Conservation (phyloP, 2,329 filamentous ascomycete genomes). For the Scleromitrula shiraiana region DNA sequence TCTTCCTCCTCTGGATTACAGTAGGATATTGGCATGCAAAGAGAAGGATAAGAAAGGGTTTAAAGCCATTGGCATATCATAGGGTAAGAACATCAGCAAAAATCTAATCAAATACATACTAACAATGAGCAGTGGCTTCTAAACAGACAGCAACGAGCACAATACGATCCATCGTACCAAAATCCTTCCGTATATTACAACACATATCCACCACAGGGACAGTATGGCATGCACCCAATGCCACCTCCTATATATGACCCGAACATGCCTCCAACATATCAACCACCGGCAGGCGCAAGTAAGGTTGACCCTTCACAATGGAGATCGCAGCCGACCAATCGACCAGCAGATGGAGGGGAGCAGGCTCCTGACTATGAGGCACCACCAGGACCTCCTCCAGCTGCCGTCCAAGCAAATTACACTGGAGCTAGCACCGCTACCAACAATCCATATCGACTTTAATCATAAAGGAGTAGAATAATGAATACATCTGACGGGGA, state of each 20-base stretch:
- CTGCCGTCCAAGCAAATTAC: slow-evolving; percentile 25
- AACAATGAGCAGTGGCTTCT: slow-evolving; percentile 26
- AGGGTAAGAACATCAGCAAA: slow-evolving; percentile 40
- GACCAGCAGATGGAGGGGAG: slow-evolving; percentile 24
- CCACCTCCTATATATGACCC: slow-evolving; percentile 50
- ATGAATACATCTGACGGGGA: neutral
- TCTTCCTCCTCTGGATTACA: slow-evolving; percentile 55
- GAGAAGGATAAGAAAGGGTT: slow-evolving; percentile 55
- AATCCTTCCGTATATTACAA: slow-evolving; percentile 35
- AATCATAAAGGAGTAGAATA: slow-evolving; percentile 13
- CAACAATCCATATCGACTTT: slow-evolving; percentile 30
- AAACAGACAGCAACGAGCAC: slow-evolving; percentile 24
- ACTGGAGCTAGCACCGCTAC: slow-evolving; percentile 28
- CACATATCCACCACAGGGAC: slow-evolving; percentile 32
- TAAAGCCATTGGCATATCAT: slow-evolving; percentile 61
- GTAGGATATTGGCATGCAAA: slow-evolving; percentile 65
- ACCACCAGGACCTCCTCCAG: slow-evolving; percentile 43
- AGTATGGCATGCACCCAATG: slow-evolving; percentile 44
- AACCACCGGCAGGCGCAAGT: slow-evolving; percentile 39
- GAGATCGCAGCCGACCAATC: slow-evolving; percentile 25
- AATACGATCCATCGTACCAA: slow-evolving; percentile 38
- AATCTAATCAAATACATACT: slow-evolving; percentile 5
- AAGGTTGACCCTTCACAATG: slow-evolving; percentile 48
- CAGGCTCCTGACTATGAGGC: slow-evolving; percentile 34
- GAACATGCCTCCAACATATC: slow-evolving; percentile 48